Evolutionary conservation across 1,139 yeast genomes (phyloP).

Genomic region (Saccharomycopsis phalli): DNA sequence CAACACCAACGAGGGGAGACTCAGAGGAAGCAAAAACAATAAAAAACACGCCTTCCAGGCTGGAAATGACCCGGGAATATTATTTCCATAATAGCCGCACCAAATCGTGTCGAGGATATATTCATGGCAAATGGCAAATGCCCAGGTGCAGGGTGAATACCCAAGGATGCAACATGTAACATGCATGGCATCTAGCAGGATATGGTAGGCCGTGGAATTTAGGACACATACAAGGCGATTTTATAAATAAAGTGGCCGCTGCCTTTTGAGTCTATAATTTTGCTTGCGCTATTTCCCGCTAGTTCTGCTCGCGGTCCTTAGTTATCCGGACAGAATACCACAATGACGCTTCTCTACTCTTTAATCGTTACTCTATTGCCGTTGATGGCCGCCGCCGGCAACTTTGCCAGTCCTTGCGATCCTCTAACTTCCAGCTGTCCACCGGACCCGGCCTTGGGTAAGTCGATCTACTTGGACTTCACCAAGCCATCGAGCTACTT

Average conservation of each 20-base stretch:
- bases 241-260: not conserved
- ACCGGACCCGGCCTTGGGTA: constrained; percentile 45
- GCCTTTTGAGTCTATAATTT: not conserved
- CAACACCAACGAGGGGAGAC: no score
- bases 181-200: no score
- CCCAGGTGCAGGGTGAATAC: no score
- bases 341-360: constrained; percentile 2
- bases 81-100: no score
- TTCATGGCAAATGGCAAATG: no score
- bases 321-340: not conserved
- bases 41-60: no score
- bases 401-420: constrained; percentile 17
- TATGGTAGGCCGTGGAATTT: not conserved
- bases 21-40: no score
- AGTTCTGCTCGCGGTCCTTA: not conserved
- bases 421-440: constrained; percentile 29
- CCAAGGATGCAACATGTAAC: no score
- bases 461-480: constrained; percentile 46
- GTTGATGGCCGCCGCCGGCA: constrained; percentile 9
- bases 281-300: not conserved
- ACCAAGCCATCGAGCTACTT: constrained; percentile 36
- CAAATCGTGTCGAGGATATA: no score
- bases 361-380: constrained; percentile 1
- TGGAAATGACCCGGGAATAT: no score
- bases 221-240: not conserved